phyloP scores from a whole-genome alignment of 1,139 yeast species.

The Nadsonia starkeyi-henricii region DNA sequence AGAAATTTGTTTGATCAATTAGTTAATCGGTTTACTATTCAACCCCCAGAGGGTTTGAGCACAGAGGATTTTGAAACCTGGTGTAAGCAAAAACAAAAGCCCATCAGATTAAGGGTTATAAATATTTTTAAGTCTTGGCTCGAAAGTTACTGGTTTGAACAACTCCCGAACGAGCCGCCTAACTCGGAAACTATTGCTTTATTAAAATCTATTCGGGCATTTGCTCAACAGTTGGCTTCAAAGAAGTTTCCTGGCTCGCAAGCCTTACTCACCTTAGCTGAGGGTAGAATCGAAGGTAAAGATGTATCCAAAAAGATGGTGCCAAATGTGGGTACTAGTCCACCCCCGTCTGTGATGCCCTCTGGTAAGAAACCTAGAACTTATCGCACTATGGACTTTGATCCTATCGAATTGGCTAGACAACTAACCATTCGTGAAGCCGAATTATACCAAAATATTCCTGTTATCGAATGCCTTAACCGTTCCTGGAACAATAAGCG shows the following conservation, averaged over 20 bases:
- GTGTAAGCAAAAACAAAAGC: constrained; percentile 54
- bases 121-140: constrained; percentile 59
- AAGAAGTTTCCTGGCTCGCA: constrained; percentile 33
- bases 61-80: constrained; percentile 73
- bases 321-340: constrained; percentile 14
- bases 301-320: constrained; percentile 15
- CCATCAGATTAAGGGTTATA: constrained; percentile 56
- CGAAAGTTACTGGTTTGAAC: constrained; percentile 65
- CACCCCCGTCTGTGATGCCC: constrained; percentile 14
- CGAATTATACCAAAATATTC: constrained; percentile 49
- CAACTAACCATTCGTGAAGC: constrained; percentile 78
- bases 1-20: constrained; percentile 48
- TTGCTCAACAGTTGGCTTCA: constrained; percentile 37
- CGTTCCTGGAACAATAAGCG: constrained; percentile 69
- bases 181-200: constrained; percentile 22
- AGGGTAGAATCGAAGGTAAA: constrained; percentile 15
- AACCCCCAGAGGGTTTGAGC: constrained; percentile 80
- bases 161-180: constrained; percentile 30
- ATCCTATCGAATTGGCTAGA: constrained; percentile 64
- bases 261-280: constrained; percentile 14
- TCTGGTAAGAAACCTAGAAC: constrained; percentile 15
- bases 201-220: constrained; percentile 39
- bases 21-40: constrained; percentile 51
- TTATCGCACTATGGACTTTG: constrained; percentile 37
- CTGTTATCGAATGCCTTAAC: constrained; percentile 62